phyloP scores from a whole-genome alignment of 2,329 filamentous ascomycete species.

The Cladosporium sp. region DNA sequence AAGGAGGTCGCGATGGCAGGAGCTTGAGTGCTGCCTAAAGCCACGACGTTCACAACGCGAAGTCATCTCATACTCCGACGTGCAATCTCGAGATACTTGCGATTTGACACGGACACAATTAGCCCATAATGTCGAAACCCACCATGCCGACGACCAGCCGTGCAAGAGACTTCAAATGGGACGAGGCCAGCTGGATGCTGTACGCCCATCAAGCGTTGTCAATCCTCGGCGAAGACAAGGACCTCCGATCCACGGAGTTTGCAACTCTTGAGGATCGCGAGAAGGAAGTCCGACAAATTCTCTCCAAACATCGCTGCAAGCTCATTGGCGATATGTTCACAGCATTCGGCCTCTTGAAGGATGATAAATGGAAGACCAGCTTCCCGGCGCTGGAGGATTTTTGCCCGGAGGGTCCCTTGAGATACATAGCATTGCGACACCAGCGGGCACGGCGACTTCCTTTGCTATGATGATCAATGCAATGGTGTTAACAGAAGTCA shows the following conservation, averaged over 20 bases:
- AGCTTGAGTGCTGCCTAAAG: no score
- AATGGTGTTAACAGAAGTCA: no score
- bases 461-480: no score
- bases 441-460: not conserved
- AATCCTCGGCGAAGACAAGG: not conserved
- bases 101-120: not conserved
- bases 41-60: no score
- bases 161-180: not conserved
- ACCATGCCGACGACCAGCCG: not conserved
- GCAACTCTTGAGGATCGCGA: not conserved
- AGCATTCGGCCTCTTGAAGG: not conserved
- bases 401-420: not conserved
- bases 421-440: not conserved
- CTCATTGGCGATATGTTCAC: not conserved
- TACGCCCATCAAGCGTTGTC: not conserved
- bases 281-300: not conserved
- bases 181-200: not conserved
- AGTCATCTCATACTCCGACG: no score
- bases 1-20: no score
- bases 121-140: not conserved
- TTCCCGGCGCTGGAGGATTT: not conserved
- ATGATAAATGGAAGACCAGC: not conserved
- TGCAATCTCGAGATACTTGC: not conserved
- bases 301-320: not conserved
- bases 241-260: not conserved